Evolutionary conservation across 2,329 filamentous ascomycete genomes (phyloP), one percentile per base, ranked within the genome.

Genomic region (Claviceps africana): DNA sequence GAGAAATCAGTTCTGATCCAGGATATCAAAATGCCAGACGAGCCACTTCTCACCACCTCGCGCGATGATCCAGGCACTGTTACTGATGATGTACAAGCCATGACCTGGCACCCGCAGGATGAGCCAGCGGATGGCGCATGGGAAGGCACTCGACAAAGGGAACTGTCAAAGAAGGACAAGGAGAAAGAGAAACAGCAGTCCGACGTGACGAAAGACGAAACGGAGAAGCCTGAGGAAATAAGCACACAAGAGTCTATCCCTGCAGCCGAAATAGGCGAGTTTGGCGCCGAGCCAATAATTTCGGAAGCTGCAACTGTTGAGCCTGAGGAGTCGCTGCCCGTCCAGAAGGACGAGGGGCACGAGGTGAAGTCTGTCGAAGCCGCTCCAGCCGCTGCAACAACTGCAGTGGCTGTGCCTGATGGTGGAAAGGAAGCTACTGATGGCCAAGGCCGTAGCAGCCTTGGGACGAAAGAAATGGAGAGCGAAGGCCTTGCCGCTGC

Each of bases 361-460:
- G 68, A 65, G 56, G 69, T 66, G 52, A 66, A 66, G 55, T 61
- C 62, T 10, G 64, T 66, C 56, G 67, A 65, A 47, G 56, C 63
- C 40, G 63, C 60, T 21, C 54, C 55, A 11, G 51, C 57, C 52
- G n/a, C n/a, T n/a, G n/a, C n/a, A n/a, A n/a, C n/a, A n/a, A n/a
- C n/a, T n/a, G n/a, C n/a, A n/a, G n/a, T n/a, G n/a, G 48, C 52
- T 11, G 57, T 56, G 19, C 47, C 9, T 37, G n/a, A 53, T 28
- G 13, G 51, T 30, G 31, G 10, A 21, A 31, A 54, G 4, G 48
- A 50, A 28, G 28, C 22, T 43, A 3, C 10, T n/a, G 30, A 51
- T 15, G 3, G 15, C 40, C 28, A 31, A 43, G 42, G 4, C 37
- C 31, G 47, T 17, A 39, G 37, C n/a, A 55, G 17, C 21, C 49